phyloP scores from a whole-genome alignment of 768 basidiomycete genomes.

The Lactifluus subvellereus region DNA sequence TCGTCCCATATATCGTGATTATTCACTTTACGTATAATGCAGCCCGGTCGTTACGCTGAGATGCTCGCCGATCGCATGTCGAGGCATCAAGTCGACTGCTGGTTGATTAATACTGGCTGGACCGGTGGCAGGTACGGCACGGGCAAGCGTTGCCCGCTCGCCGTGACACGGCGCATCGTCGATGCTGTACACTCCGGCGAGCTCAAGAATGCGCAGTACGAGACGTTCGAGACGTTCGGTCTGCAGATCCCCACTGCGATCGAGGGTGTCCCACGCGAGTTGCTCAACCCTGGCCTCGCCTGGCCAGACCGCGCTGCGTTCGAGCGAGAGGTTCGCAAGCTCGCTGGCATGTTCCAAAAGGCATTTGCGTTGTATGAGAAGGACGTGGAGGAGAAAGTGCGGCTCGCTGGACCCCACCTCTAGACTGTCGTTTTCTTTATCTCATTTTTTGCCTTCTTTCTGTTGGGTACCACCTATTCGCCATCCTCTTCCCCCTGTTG shows the following conservation, averaged over 20 bases:
- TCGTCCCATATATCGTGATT: background rate
- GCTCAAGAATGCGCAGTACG: constrained; percentile 81
- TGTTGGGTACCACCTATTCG: background rate
- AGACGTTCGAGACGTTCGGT: constrained; percentile 78
- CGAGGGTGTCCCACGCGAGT: constrained; percentile 83
- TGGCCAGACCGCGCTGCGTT: constrained; percentile 91
- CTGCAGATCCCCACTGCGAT: constrained; percentile 78
- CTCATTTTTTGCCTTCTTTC: background rate
- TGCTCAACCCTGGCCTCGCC: constrained; percentile 82
- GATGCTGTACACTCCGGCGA: constrained; percentile 94
- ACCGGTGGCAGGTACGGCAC: constrained; percentile 89
- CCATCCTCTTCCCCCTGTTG: background rate
- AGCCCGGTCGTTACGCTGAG: constrained; percentile 90
- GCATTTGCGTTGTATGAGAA: constrained; percentile 90
- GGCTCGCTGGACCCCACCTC: constrained; percentile 66
- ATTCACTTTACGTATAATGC: constrained; percentile 4
- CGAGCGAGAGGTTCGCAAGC: constrained; percentile 78
- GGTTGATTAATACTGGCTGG: constrained; percentile 99
- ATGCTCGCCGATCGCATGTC: constrained; percentile 97
- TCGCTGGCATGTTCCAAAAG: constrained; percentile 90
- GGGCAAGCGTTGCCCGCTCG: constrained; percentile 94
- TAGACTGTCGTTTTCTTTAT: constrained; percentile 12
- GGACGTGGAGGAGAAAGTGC: constrained; percentile 76
- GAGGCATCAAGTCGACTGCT: constrained; percentile 84
- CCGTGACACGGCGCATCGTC: constrained; percentile 92